A percentile compares a stretch with the other conserved stretches of the same genome.
phyloP scores from a whole-genome alignment of 2,329 filamentous ascomycete species.

The Harringtonia lauricola region DNA sequence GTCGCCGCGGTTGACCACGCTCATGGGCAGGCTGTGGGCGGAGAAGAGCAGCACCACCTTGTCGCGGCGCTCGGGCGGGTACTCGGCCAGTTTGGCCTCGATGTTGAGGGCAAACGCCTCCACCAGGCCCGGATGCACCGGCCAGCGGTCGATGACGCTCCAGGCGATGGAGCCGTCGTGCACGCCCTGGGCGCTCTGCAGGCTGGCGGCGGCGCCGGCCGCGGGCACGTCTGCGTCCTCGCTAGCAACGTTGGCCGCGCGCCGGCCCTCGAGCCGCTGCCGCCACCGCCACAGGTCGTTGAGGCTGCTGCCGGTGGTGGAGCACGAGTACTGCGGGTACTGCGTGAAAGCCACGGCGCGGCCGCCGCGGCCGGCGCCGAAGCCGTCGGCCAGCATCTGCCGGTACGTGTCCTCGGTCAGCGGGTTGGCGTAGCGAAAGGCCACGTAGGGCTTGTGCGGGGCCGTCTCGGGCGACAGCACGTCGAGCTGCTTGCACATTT shows the following conservation, averaged over 20 bases:
- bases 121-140: constrained; percentile 77
- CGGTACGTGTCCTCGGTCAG: constrained; percentile 91
- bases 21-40: constrained; percentile 93
- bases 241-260: neutral
- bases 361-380: constrained; percentile 80
- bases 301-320: constrained; percentile 87
- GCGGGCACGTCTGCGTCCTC: constrained; percentile 25
- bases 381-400: constrained; percentile 73
- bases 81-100: constrained; percentile 71
- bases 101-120: constrained; percentile 92
- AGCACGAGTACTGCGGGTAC: constrained; percentile 97
- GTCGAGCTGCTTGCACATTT: constrained; percentile 98
- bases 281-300: constrained; percentile 99
- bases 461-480: constrained; percentile 83
- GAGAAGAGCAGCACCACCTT: constrained; percentile 85
- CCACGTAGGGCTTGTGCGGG: constrained; percentile 94
- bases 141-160: constrained; percentile 98
- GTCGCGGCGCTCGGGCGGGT: constrained; percentile 69
- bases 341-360: constrained; percentile 95
- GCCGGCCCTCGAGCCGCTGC: constrained; percentile 71
- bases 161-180: constrained; percentile 67
- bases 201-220: constrained; percentile 21
- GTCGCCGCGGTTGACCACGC: constrained; percentile 90
- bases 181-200: constrained; percentile 8
- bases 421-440: constrained; percentile 89